phyloP scores from a whole-genome alignment of 1,284 basidiomycete species.

The Amylostereum areolatum region DNA sequence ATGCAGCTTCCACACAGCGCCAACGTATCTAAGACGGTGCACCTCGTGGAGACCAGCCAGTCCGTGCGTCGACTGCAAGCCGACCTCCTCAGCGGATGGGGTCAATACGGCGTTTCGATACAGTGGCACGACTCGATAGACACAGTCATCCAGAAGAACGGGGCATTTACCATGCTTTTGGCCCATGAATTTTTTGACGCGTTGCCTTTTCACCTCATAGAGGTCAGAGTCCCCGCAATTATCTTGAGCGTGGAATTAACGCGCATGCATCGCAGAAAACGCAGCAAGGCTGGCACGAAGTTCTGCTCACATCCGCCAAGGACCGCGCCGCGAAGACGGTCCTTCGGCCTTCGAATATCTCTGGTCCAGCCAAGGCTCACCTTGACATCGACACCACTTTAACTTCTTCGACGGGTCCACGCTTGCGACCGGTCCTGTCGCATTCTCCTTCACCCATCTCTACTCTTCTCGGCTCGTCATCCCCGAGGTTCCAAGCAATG shows the following conservation, averaged over 20 bases:
- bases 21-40: constrained; percentile 46
- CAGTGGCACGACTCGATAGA: constrained; percentile 77
- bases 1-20: constrained; percentile 40
- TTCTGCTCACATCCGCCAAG: constrained; percentile 58
- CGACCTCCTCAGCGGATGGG: constrained; percentile 37
- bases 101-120: constrained; percentile 32
- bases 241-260: neutral
- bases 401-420: constrained; percentile 18
- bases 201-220: constrained; percentile 85
- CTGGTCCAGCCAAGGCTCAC: constrained; percentile 8
- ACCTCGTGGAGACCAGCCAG: constrained; percentile 79
- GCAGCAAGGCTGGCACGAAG: constrained; percentile 80
- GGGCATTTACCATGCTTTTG: constrained; percentile 79
- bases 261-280: constrained; percentile 49
- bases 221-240: constrained; percentile 42
- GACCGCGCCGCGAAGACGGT: constrained; percentile 22
- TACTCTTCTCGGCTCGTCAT: constrained; percentile 62
- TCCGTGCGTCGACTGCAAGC: constrained; percentile 65
- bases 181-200: constrained; percentile 99
- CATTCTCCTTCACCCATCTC: constrained; percentile 60
- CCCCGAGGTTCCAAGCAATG: constrained; percentile 61
- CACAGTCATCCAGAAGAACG: constrained; percentile 48
- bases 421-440: constrained; percentile 66
- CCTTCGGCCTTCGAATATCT: constrained; percentile 16
- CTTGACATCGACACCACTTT: constrained; percentile 7